Evolutionary conservation across 345 rosid genomes (phyloP).

Genomic region (Luvunga scandens): DNA sequence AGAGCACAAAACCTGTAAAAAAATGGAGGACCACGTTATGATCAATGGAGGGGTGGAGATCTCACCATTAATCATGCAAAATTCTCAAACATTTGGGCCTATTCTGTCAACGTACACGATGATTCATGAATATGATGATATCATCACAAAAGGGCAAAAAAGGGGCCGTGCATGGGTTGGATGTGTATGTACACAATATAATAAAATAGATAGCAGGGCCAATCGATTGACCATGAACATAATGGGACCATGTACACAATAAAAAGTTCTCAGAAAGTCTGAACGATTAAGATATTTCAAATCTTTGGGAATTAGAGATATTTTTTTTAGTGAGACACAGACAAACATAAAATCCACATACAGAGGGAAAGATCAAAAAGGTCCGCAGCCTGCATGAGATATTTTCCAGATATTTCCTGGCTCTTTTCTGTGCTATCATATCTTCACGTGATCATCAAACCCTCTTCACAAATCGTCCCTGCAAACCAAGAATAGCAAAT

Average conservation of each 20-base stretch:
- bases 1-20: background rate
- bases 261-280: conserved; percentile 2
- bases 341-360: background rate
- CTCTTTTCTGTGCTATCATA: background rate
- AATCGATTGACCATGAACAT: background rate
- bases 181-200: background rate
- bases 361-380: background rate
- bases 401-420: conserved; percentile 25
- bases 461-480: conserved; percentile 65
- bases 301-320: background rate
- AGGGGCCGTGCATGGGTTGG: background rate
- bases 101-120: background rate
- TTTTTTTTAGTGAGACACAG: background rate
- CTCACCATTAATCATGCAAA: background rate
- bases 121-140: background rate
- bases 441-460: conserved; percentile 16
- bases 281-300: background rate
- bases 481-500: conserved; percentile 14
- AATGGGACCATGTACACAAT: background rate
- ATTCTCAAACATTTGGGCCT: background rate
- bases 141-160: background rate
- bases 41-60: background rate
- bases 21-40: background rate
- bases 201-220: background rate
- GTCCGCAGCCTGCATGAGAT: conserved; percentile 3